Base-by-base conservation (phyloP, 257 asterid species). In the Nicotiana tomentosiformis region DNA sequence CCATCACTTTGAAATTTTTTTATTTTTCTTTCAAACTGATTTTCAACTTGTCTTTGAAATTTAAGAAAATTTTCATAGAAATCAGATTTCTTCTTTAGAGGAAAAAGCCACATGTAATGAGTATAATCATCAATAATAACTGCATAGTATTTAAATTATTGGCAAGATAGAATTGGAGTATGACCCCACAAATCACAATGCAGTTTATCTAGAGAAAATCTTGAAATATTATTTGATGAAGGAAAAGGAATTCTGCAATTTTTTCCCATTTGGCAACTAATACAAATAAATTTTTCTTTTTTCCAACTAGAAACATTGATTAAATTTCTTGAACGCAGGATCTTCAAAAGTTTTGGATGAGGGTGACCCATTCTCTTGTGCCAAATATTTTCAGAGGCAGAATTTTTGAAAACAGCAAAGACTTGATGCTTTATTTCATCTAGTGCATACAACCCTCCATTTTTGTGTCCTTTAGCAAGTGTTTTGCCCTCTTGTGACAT, bases 181-280 rank as follows among this genome's bases (percentile, higher is more conserved):
- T 23, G 26, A 23, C 26, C 26, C 26, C 26, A 23, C 26, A 23
- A 23, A 23, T 23, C 26, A 23, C 26, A 23, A 23, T 23, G 26
- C 26, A 23, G 26, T 23, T 23, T 23, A 23, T 23, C 26, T 20
- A 51, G 67, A 62, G 78, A 66, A 65, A 33, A 61, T 8, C 9
- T 6, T 4, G 68, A 77, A 64, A 76, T 26, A 30, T 77, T 46
- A 65, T 83, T 66, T 2, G 61, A 51, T 55, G 8, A 29, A 64
- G 10, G 3, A 18, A 77, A 77, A 6, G 26, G 66, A 10, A 61
- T 14, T 64, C 77, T 83, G 33, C 82, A 46, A 20, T 56, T 74
- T 32, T 82, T 68, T 35, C 81, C 72, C 14, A 53, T 1, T 82
- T 82, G 81, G 18, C 81, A 57, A 29, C 58, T 53, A 69, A 16